Conservation (phyloP, 108 stramenopile species). For the Cyclostephanos invisitatus region DNA sequence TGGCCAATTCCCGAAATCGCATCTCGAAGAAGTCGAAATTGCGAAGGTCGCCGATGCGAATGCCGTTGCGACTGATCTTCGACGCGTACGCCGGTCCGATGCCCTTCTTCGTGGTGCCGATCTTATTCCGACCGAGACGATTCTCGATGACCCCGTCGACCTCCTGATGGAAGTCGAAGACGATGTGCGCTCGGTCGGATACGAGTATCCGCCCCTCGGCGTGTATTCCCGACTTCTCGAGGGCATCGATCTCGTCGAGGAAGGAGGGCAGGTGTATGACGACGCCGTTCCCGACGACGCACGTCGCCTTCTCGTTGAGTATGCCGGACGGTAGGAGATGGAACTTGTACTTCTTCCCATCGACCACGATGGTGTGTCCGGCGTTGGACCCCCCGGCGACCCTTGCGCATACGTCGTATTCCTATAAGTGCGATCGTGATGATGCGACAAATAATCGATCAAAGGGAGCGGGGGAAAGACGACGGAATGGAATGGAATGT, state of each 20-base stretch:
- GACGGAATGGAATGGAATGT: neutral
- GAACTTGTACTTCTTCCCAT: constrained; percentile 97
- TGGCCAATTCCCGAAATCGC: constrained; percentile 81
- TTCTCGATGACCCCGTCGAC: constrained; percentile 90
- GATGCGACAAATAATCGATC: no score
- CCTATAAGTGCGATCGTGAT: no score
- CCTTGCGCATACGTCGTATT: constrained; percentile 96
- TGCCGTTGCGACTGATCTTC: constrained; percentile 97
- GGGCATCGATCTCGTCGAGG: constrained; percentile 86
- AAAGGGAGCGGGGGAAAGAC: neutral
- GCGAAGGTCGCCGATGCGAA: constrained; percentile 94
- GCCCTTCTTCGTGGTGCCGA: constrained; percentile 97
- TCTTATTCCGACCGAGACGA: constrained; percentile 86
- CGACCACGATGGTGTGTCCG: constrained; percentile 96
- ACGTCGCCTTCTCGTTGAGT: constrained; percentile 84
- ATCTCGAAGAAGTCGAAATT: constrained; percentile 88
- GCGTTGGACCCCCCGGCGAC: constrained; percentile 97
- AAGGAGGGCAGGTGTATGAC: constrained; percentile 96
- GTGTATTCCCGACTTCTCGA: constrained; percentile 74
- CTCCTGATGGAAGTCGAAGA: constrained; percentile 98
- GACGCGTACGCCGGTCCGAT: constrained; percentile 98
- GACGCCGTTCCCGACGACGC: constrained; percentile 98
- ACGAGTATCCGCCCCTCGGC: constrained; percentile 89
- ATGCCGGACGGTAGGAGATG: constrained; percentile 98
- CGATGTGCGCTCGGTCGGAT: constrained; percentile 96